Base-by-base conservation (phyloP, 208 protist genomes). In the Naegleria gruberi region DNA sequence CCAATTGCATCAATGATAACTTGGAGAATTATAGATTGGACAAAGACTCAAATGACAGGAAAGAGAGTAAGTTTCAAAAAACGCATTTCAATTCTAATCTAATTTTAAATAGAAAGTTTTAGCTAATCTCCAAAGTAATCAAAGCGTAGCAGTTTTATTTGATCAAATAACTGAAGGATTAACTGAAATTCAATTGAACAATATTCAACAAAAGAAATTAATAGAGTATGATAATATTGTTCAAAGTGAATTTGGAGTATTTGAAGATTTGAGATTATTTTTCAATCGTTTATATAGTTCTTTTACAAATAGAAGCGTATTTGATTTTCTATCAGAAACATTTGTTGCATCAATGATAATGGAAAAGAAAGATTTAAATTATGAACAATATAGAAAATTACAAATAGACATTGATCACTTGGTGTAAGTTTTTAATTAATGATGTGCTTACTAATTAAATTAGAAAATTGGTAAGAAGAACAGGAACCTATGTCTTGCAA, bases 381-480 rank as follows among this genome's bases (percentile, higher is more conserved):
- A 81, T 81, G 88, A 90, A 44, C 51, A 90, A 57, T 90, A 90
- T 81, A 47, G 51, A 41, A 90, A 86, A 81, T 4, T 90, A 42
- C 88, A 90, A 42, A 81, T 90, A 15, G 88, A 90, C 44, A 90
- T 90, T 81, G 88, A 90, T 26, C 88, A 90, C 44, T 81, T 90
- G 30, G 30, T 81, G 5, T 65, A 65, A 1, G 51, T 65, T 86
- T 51, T 10, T 3, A 23, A 30, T 86, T 86, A 19, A 86, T 19
- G 12, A 3, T 46, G 0, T 3, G 15, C 15, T 86, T 65, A 1
- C 2, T 19, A 10, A 65, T 55, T 30, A 23, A 65, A 23, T 65
- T 65, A 65, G 51, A 1, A 88, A 88, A 65, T 65, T 88, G n/a
- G 30, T 65, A 0, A 88, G 45, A 65, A 88, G 45, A 42, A 65